Conservation (phyloP, 139 green algal genomes). For the Pleodorina starrii region DNA sequence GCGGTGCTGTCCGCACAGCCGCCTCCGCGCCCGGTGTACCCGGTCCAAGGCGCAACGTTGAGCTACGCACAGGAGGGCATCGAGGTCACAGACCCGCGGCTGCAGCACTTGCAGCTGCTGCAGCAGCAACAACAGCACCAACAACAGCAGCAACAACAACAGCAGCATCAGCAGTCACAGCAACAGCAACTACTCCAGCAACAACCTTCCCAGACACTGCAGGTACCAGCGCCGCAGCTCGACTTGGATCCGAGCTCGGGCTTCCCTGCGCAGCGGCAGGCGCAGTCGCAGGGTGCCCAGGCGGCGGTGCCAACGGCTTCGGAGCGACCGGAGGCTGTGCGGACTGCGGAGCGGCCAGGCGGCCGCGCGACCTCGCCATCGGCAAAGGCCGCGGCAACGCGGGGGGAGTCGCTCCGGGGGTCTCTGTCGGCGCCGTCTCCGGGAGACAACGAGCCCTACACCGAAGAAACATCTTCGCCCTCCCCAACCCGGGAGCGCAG, state of each 20-base stretch:
- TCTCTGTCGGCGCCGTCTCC: neutral
- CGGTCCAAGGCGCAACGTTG: neutral
- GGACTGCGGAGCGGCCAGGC: neutral
- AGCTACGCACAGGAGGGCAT: neutral
- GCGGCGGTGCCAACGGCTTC: too few relatives aligned
- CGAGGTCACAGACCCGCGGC: neutral
- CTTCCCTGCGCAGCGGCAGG: neutral
- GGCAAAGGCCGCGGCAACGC: neutral
- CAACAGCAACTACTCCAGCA: neutral
- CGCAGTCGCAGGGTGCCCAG: neutral
- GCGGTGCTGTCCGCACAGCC: neutral
- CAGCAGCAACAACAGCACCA: neutral
- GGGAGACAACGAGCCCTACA: neutral
- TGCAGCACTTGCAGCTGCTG: neutral
- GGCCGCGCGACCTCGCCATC: neutral
- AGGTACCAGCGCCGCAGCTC: neutral
- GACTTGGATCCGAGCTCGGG: neutral
- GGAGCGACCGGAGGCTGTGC: neutral
- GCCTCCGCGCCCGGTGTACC: neutral
- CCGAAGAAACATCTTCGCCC: neutral
- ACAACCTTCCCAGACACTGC: neutral
- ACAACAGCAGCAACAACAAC: neutral
- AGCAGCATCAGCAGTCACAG: slow-evolving; percentile 16
- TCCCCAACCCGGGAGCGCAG: neutral
- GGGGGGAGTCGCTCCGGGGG: neutral